A percentile compares a stretch with the other conserved stretches of the same genome.
Conservation (phyloP, 768 basidiomycete species). For the Lentinula lateritia region DNA sequence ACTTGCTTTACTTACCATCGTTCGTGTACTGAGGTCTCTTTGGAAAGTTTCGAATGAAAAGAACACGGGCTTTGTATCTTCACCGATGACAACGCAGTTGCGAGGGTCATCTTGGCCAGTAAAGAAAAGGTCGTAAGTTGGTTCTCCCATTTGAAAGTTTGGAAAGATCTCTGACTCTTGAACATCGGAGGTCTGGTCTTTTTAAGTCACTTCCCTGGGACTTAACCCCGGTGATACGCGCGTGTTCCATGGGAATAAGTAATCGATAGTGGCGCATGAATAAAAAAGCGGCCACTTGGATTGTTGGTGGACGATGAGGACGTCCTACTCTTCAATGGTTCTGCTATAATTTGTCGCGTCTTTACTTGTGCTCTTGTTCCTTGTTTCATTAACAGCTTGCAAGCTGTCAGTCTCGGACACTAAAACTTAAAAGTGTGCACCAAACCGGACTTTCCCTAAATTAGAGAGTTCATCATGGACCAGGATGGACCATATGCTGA, state of each 20-base stretch:
- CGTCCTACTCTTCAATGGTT: background rate
- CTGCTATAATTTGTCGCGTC: background rate
- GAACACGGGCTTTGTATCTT: conserved; percentile 53
- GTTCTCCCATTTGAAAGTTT: conserved; percentile 18
- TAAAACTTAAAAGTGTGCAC: conserved; percentile 4
- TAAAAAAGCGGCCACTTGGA: conserved; percentile 21
- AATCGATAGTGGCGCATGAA: conserved; percentile 46
- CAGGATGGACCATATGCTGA: background rate
- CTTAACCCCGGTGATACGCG: conserved; percentile 46
- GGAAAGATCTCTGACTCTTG: conserved; percentile 1
- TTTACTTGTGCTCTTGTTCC: background rate
- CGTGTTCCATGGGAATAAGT: conserved; percentile 46
- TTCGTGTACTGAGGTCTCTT: conserved; percentile 38
- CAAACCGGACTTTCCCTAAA: conserved; percentile 1
- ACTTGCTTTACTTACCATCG: conserved; percentile 35
- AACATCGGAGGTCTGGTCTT: conserved; percentile 24
- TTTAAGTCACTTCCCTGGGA: conserved; percentile 30
- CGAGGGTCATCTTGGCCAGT: conserved; percentile 67
- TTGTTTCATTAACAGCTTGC: background rate
- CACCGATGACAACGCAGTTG: conserved; percentile 62
- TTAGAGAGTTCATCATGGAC: background rate
- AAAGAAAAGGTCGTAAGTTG: conserved; percentile 59
- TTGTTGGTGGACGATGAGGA: background rate
- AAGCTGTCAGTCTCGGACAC: background rate
- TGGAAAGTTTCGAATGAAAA: conserved; percentile 62